phyloP scores from a whole-genome alignment of 2,329 filamentous ascomycete genomes.

The Pleochaeta shiraiana region DNA sequence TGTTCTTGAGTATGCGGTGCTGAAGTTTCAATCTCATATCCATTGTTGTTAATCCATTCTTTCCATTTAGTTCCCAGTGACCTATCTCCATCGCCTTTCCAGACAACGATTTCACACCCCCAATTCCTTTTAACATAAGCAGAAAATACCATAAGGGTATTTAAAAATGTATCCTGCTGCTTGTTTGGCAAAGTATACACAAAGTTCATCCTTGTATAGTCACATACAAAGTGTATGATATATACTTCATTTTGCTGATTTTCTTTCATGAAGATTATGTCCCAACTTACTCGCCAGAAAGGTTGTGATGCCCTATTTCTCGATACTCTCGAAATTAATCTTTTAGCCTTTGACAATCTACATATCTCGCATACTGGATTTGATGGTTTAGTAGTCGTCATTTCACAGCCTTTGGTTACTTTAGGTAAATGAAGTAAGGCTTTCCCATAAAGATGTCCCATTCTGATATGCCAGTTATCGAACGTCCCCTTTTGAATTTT shows the following conservation, averaged over 20 bases:
- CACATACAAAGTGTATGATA: background rate
- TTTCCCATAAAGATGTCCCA: background rate
- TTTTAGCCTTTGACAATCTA: background rate
- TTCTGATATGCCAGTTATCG: background rate
- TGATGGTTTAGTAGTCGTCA: background rate
- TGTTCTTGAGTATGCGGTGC: background rate
- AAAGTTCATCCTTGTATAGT: background rate
- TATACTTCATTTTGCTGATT: background rate
- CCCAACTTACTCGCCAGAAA: background rate
- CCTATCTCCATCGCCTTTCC: background rate
- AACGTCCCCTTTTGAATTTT: background rate
- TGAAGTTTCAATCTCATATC: background rate
- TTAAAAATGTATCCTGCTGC: background rate
- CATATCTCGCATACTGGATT: background rate
- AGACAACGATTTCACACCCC: background rate
- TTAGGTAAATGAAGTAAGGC: background rate
- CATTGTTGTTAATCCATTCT: background rate
- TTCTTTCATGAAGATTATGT: background rate
- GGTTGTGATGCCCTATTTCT: background rate
- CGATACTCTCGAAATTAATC: background rate
- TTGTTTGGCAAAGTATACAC: background rate
- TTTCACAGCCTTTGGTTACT: background rate
- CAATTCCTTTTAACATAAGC: background rate
- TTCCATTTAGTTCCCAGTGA: background rate
- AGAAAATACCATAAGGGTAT: background rate